Base-by-base conservation (phyloP, 176 grass and related monocot genomes). In the Guadua angustifolia region DNA sequence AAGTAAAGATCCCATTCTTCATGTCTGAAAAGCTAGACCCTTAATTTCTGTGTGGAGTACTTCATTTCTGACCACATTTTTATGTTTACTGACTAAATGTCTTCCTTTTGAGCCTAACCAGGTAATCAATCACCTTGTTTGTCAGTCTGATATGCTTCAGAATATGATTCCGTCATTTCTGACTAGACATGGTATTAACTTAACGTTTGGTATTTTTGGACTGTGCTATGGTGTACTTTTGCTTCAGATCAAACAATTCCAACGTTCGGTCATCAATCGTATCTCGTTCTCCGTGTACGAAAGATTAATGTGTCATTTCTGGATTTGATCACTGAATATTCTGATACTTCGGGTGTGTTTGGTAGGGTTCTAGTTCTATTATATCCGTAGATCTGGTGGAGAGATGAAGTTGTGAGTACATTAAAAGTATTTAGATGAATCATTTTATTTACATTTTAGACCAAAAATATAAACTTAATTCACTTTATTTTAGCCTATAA, bases 1-100 rank as follows among this genome's bases (percentile, higher is more conserved):
- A 86, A 90, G 84, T 71, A 79, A 87, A 90, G 84, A 75, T 75
- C 74, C 69, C 74, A 53, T 75, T 87, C 52, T 77, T 90, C 68
- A 44, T 79, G 74, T 59, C 64, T 76, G 6, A 18, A 80, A 75
- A 59, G 9, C 36, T 19, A 0, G 14, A 22, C 39, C 68, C 66
- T 46, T 44, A 56, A 0, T 40, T 74, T 40, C 7, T 90, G 46
- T 78, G 57, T 60, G 9, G 25, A 67, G 21, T 47, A 0, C 24
- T 58, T 57, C 6, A 58, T 74, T 55, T 83, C 32, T 74, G 4
- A 15, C 69, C 60, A 79, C 19, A 36, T 26, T 61, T 89, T 21
- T 25, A 18, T 73, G 83, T 45, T 64, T 66, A 36, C 33, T 51
- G 51, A 85, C 65, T 40, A 61, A 6, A 58, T 87, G 36, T 9